Conservation (phyloP, 768 basidiomycete genomes). For the Tulasnella sp. region DNA sequence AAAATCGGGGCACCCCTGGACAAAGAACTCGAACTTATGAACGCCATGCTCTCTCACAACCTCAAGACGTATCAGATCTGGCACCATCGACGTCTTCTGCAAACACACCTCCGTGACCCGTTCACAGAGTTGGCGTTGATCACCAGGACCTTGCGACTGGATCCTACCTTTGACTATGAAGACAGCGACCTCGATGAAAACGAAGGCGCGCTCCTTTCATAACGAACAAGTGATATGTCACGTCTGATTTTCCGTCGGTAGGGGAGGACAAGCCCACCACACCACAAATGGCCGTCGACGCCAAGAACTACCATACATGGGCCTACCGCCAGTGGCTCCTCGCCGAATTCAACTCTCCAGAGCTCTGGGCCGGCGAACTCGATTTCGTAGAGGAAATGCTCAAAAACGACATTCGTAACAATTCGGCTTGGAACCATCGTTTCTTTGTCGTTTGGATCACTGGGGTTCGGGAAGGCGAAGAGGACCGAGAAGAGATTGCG, state of each 20-base stretch:
- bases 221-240: too few species aligned
- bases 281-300: slow-evolving; percentile 40
- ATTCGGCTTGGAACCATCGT: slow-evolving; percentile 95
- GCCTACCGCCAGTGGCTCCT: slow-evolving; percentile 93
- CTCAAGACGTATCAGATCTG: slow-evolving; percentile 98
- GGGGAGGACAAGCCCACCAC: background rate
- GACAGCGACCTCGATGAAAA: background rate
- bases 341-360: slow-evolving; percentile 62
- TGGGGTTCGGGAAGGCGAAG: slow-evolving; percentile 48
- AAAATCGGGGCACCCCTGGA: slow-evolving; percentile 53
- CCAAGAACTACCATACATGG: slow-evolving; percentile 99
- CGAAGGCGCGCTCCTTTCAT: background rate
- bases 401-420: slow-evolving; percentile 74
- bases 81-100: slow-evolving; percentile 77
- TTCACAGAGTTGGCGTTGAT: slow-evolving; percentile 66
- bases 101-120: slow-evolving; percentile 42
- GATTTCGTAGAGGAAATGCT: slow-evolving; percentile 60
- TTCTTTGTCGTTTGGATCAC: slow-evolving; percentile 75
- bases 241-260: background rate
- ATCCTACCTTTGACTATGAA: background rate
- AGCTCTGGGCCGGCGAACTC: slow-evolving; percentile 65
- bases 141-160: slow-evolving; percentile 44
- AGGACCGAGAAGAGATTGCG: slow-evolving; percentile 45
- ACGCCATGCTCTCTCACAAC: slow-evolving; percentile 67
- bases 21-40: slow-evolving; percentile 73